These are phyloP conservation scores for Whalleya microplaca DNA, from an alignment of 2,329 filamentous ascomycete genomes.

Conservation along the genomic window DNA sequence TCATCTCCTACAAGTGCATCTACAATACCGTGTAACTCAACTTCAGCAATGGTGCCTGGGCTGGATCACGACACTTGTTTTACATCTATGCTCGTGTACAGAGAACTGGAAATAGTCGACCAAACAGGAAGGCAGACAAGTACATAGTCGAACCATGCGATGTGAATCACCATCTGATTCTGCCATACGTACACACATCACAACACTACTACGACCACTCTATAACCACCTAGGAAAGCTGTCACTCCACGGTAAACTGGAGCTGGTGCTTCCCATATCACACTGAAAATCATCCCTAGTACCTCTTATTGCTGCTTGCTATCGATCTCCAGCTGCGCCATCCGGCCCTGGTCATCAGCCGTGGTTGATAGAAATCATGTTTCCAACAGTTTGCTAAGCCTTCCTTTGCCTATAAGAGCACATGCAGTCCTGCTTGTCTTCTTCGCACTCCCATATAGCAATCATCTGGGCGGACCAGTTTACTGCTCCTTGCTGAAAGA, in stretches of 20 bases:
- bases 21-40: no score
- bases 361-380: slow-evolving; percentile 5
- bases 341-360: not conserved
- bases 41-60: not conserved
- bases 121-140: not conserved
- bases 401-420: slow-evolving; percentile 24
- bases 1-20: no score
- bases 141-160: not conserved
- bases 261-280: slow-evolving; percentile 7
- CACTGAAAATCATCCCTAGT: slow-evolving; percentile 14
- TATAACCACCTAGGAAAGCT: slow-evolving; percentile 21
- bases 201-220: slow-evolving; percentile 13
- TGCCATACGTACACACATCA: slow-evolving; percentile 8
- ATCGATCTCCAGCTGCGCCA: slow-evolving; percentile 3
- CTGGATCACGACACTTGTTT: not conserved
- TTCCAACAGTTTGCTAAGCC: slow-evolving; percentile 12
- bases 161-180: slow-evolving; percentile 10
- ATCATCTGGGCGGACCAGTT: slow-evolving; percentile 32
- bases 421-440: slow-evolving; percentile 21
- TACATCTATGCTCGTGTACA: not conserved
- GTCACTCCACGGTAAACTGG: slow-evolving; percentile 13
- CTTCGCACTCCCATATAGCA: slow-evolving; percentile 19
- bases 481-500: slow-evolving; percentile 72
- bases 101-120: not conserved
- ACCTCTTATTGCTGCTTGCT: slow-evolving; percentile 9